Evolutionary conservation across 257 asterid species (phyloP), one percentile per base, ranked within the genome.

Genomic region (Nicotiana attenuata): DNA sequence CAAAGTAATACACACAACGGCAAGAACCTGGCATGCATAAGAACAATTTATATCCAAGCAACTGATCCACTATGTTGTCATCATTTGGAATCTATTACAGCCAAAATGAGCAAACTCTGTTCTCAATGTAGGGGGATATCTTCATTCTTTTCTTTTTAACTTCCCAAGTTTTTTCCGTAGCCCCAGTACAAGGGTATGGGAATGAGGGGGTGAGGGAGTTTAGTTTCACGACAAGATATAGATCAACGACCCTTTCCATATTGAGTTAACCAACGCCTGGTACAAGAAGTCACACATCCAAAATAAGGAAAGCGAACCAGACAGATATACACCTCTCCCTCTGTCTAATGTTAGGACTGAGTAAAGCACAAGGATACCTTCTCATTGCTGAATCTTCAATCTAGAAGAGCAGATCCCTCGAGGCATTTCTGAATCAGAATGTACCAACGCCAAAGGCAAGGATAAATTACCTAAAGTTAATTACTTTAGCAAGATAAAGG

Each of bases 391-490:
- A 53, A 47, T 57, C 50, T 63, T 83, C 33, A 52, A 50, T 5
- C 41, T 45, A 7, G 76, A 3, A 60, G 24, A 47, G 47, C 2
- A 20, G 20, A 61, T 41, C 65, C 73, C 73, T 67, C 69, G 45
- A 22, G 45, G 59, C 24, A 45, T 71, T 55, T 76, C 84, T 26
- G 61, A 82, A 31, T 16, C 73, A 17, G 82, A 55, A 55, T 56
- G 66, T 15, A 80, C 4, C 17, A 81, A 65, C n/a, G 84, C 76
- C 41, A 29, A 13, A 53, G 82, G 79, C 63, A 76, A 55, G 24
- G 80, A 85, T 35, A 81, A 76, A 29, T 29, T 29, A 29, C 33
- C 33, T 29, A 0, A 29, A 2, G 33, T n/a, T 29, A 29, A 29
- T 29, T 4, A 29, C 4, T 29, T 29, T 29, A 29, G 33, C 33